Base-by-base conservation (phyloP, 768 basidiomycete species). In the Boletellus ananiceps region DNA sequence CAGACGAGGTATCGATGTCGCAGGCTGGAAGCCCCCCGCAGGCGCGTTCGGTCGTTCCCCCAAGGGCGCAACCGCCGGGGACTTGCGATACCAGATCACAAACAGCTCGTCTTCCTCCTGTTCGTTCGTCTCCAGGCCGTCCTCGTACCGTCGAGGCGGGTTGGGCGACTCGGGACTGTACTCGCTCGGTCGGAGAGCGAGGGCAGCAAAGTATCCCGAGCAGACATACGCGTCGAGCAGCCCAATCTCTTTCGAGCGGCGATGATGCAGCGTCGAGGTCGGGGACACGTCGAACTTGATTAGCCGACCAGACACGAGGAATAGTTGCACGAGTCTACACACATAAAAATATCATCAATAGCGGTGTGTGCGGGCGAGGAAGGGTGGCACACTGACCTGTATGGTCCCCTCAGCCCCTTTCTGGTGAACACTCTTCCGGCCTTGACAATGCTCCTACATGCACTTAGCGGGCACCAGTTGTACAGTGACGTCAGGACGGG, bases 101-200 rank as follows among this genome's bases (percentile, higher is more conserved):
- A 98, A 93, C 13, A 93, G 70, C 56, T 82, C 86, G 64, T 97
- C 94, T 63, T 94, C 91, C 43, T 89, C 87, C 8, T 79, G 76
- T 57, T 98, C 94, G 54, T 90, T 80, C 11, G 84, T 82, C 68
- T 95, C 89, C 11, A 98, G 72, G 1, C 94, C 94, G 61, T 98
- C 95, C 47, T 83, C 77, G 63, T 96, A 97, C 40, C 89, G 81
- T 9, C 90, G 80, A 1, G 90, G 81, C 29, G 77, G 68, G 8
- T 72, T 65, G 2, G 71, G 68, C 14, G 67, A 69, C 57, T 81
- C 75, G 5, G 83, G 78, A 39, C 70, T 69, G 62, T 80, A 85
- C 61, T 89, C 80, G n/a, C 79, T 79, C 42, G 71, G 68, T 6
- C 82, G 83, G 31, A 89, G 74, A 14, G 78, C 74, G 56, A 80